Evolutionary conservation across 2,329 filamentous ascomycete species (phyloP).

Genomic region (Fonsecaea nubica): DNA sequence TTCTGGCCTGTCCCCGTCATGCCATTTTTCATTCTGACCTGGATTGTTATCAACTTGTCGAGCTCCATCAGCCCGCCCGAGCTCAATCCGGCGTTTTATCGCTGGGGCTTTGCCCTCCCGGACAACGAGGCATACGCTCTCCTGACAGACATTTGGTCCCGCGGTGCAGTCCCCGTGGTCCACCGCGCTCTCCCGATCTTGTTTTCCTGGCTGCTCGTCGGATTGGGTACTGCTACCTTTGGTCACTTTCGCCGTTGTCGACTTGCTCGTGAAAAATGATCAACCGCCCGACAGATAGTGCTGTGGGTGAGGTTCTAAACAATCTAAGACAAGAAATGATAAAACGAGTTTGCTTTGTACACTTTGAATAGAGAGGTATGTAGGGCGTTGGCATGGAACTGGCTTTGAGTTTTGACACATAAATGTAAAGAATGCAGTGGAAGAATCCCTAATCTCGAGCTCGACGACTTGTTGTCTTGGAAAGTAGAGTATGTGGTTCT

Average conservation of each 20-base stretch:
- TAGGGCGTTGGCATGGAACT: neutral
- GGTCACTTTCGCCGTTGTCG: conserved; percentile 16
- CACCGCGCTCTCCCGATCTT: conserved; percentile 52
- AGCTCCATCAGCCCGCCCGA: conserved; percentile 54
- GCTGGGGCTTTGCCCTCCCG: conserved; percentile 50
- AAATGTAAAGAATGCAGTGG: no score
- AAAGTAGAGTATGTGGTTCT: no score
- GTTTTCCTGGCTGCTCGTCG: conserved; percentile 49
- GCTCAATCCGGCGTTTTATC: conserved; percentile 52
- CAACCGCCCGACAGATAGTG: neutral
- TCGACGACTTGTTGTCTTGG: no score
- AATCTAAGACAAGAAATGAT: neutral
- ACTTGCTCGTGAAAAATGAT: neutral
- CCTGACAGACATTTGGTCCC: conserved; percentile 54
- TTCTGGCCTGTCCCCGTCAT: conserved; percentile 50
- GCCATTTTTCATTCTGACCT: conserved; percentile 53
- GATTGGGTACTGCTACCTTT: conserved; percentile 12
- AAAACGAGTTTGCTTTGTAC: neutral
- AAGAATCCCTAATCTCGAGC: no score
- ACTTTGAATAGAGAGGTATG: neutral
- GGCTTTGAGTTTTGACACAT: no score
- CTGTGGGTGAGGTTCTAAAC: neutral
- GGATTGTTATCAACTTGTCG: conserved; percentile 54
- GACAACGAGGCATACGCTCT: conserved; percentile 51
- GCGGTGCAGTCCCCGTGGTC: conserved; percentile 51